phyloP scores from a whole-genome alignment of 768 basidiomycete genomes.

The Myochromella boudieri region DNA sequence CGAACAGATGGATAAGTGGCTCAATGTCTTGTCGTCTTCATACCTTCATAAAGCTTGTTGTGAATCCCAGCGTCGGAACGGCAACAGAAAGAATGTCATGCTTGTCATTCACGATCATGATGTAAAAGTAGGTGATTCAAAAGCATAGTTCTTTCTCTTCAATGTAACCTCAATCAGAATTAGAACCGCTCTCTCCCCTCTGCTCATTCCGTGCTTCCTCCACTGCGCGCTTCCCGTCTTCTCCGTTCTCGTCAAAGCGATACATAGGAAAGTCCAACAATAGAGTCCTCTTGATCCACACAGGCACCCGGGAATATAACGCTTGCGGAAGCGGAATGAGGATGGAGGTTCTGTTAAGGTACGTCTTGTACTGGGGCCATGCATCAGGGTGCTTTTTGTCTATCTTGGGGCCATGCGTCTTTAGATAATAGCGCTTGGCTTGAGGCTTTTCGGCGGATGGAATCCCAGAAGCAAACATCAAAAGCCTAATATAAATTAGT shows the following conservation, averaged over 20 bases:
- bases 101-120: no score
- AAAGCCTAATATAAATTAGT: slow-evolving; percentile 32
- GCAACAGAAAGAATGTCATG: no score
- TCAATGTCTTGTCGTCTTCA: no score
- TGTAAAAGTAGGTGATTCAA: no score
- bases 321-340: slow-evolving; percentile 59
- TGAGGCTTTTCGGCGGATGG: slow-evolving; percentile 70
- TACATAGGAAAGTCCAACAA: slow-evolving; percentile 66
- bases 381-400: slow-evolving; percentile 30
- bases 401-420: slow-evolving; percentile 42
- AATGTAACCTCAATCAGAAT: no score
- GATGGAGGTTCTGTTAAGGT: slow-evolving; percentile 58
- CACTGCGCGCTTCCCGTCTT: slow-evolving; percentile 44
- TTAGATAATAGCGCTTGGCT: slow-evolving; percentile 56
- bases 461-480: slow-evolving; percentile 70
- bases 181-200: neutral
- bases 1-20: no score
- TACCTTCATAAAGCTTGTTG: no score
- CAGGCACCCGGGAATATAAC: slow-evolving; percentile 53
- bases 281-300: slow-evolving; percentile 50
- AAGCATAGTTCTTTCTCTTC: no score
- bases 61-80: no score
- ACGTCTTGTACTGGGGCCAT: slow-evolving; percentile 55
- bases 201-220: slow-evolving; percentile 28
- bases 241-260: slow-evolving; percentile 51